Conservation (phyloP, 192 early-diverging fungal genomes). For the Thamnidium elegans region DNA sequence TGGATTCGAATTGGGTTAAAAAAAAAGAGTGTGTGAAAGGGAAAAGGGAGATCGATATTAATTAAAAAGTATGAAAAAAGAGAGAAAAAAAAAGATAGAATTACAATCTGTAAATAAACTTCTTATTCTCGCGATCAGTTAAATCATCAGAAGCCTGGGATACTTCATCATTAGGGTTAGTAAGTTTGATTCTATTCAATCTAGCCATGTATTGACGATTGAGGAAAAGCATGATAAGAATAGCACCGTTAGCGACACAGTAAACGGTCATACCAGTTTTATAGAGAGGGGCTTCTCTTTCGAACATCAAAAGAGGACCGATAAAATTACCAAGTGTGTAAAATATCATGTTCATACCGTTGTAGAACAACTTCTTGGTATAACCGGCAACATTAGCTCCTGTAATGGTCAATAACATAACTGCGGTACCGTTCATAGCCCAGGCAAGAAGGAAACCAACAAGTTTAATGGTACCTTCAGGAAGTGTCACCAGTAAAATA, state of each 20-base stretch:
- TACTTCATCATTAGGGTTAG: neutral
- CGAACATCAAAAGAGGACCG: slow-evolving; percentile 23
- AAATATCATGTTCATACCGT: slow-evolving; percentile 5
- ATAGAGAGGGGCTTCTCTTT: slow-evolving; percentile 15
- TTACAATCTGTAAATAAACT: slow-evolving; percentile 22
- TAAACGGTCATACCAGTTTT: slow-evolving; percentile 19
- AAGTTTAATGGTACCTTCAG: neutral
- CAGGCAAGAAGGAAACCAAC: slow-evolving; percentile 19
- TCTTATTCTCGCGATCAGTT: slow-evolving; percentile 18
- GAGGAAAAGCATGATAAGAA: slow-evolving; percentile 8
- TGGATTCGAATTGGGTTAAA: too few species aligned
- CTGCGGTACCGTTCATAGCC: slow-evolving; percentile 8
- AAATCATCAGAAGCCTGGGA: slow-evolving; percentile 13
- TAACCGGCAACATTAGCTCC: slow-evolving; percentile 20
- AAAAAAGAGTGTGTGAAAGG: too few species aligned
- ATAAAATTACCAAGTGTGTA: slow-evolving; percentile 25
- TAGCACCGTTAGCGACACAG: slow-evolving; percentile 1
- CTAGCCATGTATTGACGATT: slow-evolving; percentile 10
- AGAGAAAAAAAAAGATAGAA: neutral
- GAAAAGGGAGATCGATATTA: neutral
- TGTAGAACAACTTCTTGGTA: slow-evolving; percentile 22
- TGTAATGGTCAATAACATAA: slow-evolving; percentile 6
- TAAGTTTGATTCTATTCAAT: slow-evolving; percentile 4
- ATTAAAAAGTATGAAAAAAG: neutral
- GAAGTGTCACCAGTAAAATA: slow-evolving; percentile 8